Evolutionary conservation across 2,329 filamentous ascomycete species (phyloP).

Genomic region (Bipolaris bicolor): DNA sequence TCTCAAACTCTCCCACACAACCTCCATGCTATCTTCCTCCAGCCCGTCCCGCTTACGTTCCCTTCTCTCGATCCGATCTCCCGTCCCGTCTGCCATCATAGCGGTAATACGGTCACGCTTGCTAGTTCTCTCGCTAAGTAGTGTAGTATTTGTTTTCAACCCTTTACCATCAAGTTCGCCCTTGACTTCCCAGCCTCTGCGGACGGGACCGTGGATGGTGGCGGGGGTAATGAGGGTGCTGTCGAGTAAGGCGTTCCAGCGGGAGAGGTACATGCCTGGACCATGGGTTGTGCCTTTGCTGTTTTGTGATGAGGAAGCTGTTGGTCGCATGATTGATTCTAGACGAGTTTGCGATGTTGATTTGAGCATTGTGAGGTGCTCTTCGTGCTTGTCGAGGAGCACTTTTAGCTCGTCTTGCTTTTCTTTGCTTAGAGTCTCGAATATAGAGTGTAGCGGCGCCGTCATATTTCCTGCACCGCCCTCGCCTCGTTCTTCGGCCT

Average conservation of each 20-base stretch:
- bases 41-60: constrained; percentile 40
- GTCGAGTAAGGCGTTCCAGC: constrained; percentile 75
- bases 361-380: constrained; percentile 58
- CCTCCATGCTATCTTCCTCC: constrained; percentile 38
- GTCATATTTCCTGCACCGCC: constrained; percentile 54
- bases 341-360: constrained; percentile 54
- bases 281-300: constrained; percentile 58
- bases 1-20: constrained; percentile 41
- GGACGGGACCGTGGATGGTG: constrained; percentile 58
- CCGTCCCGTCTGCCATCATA: constrained; percentile 34
- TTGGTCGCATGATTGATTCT: constrained; percentile 58
- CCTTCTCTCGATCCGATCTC: constrained; percentile 34
- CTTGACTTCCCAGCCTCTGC: constrained; percentile 52
- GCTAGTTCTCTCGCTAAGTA: constrained; percentile 18
- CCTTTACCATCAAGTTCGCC: constrained; percentile 46
- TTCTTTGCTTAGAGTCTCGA: constrained; percentile 55
- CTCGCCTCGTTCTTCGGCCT: constrained; percentile 28
- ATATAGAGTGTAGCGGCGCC: constrained; percentile 49
- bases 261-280: constrained; percentile 73
- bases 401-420: constrained; percentile 56
- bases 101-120: constrained; percentile 17
- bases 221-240: constrained; percentile 71
- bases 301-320: constrained; percentile 10
- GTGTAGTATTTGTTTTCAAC: constrained; percentile 30
- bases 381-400: constrained; percentile 65